phyloP scores from a whole-genome alignment of 2,329 filamentous ascomycete genomes.

The Gnomoniopsis smithogilvyi region DNA sequence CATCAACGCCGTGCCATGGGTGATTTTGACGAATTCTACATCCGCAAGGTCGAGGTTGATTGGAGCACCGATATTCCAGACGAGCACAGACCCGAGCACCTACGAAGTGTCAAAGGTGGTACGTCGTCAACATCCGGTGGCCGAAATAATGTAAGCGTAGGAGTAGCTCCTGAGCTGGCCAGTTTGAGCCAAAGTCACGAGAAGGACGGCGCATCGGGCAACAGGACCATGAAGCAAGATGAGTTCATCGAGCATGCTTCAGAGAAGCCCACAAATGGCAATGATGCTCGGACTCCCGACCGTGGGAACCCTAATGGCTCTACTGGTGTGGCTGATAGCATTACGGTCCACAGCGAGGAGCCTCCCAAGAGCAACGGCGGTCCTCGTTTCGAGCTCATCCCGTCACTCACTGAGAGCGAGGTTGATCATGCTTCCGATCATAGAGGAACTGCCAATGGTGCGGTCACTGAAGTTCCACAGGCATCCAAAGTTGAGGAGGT shows the following conservation, averaged over 20 bases:
- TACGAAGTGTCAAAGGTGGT: neutral
- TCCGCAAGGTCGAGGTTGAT: conserved; percentile 41
- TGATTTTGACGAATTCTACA: conserved; percentile 46
- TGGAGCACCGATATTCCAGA: conserved; percentile 35
- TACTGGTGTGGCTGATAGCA: neutral
- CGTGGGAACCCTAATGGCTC: neutral
- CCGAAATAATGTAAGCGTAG: neutral
- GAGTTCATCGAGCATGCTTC: neutral
- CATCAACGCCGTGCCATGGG: conserved; percentile 46
- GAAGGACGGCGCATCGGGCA: neutral
- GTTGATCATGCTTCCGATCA: neutral
- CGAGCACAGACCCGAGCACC: conserved; percentile 8
- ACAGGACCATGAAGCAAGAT: neutral
- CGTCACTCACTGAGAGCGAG: neutral
- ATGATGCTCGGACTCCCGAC: neutral
- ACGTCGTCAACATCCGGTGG: neutral
- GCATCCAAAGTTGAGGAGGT: neutral
- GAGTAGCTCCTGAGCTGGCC: neutral
- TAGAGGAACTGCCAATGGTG: neutral
- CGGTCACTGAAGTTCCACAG: neutral
- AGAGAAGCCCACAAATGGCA: neutral
- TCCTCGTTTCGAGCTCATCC: neutral
- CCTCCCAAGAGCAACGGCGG: neutral
- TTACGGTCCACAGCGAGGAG: neutral
- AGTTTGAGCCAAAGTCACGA: neutral